phyloP scores from a whole-genome alignment of 768 basidiomycete species.

The Phallus indusiatus region DNA sequence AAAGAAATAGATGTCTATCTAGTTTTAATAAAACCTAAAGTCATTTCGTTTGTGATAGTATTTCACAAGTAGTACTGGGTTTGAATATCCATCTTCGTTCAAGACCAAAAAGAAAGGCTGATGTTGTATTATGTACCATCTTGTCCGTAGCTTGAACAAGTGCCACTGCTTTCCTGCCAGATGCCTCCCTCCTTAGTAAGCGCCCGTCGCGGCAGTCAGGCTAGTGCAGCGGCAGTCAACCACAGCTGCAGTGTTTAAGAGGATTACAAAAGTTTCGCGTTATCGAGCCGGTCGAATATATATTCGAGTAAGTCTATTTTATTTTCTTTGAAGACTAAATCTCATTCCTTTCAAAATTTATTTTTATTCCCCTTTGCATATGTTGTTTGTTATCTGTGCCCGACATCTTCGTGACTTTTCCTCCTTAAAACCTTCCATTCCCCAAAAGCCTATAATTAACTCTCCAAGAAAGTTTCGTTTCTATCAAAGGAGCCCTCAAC shows the following conservation, averaged over 20 bases:
- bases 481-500: background rate
- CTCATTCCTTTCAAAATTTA: background rate
- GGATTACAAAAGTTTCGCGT: background rate
- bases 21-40: background rate
- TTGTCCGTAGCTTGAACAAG: too few species aligned
- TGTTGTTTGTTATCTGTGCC: background rate
- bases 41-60: background rate
- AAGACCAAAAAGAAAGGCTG: too few species aligned
- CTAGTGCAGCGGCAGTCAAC: background rate
- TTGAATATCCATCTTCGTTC: background rate
- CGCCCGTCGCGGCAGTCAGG: background rate
- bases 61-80: background rate
- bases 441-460: too few species aligned
- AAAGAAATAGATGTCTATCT: slow-evolving; percentile 47
- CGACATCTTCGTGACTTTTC: background rate
- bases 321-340: background rate
- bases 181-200: background rate
- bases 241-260: background rate
- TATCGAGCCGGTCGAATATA: background rate
- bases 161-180: background rate
- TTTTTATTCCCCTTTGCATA: background rate
- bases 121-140: too few species aligned
- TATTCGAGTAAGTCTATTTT: background rate
- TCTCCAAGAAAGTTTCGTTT: too few species aligned
- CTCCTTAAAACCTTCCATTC: too few species aligned